Base-by-base conservation (phyloP, 2,329 filamentous ascomycete genomes). In the Colletotrichum ledebouriae region DNA sequence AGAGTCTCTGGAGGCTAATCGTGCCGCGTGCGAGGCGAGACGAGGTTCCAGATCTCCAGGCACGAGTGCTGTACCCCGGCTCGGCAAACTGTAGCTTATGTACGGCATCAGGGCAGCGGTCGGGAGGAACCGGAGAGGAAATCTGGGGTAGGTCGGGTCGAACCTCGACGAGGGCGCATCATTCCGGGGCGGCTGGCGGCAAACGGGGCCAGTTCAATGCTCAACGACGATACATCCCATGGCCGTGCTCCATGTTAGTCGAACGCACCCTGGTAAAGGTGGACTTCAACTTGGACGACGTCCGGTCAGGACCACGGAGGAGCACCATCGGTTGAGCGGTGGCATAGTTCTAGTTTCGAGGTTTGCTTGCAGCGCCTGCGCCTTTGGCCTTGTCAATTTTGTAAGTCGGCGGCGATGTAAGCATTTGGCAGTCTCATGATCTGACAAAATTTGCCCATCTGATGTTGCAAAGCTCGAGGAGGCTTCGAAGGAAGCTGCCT, bases 101-200 rank as follows among this genome's bases (percentile, higher is more conserved):
- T 68, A 68, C 41, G 53, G 65, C 53, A 68, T 68, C 55, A 33
- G 65, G 65, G 55, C 53, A 42, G 65, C 34, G 47, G 47, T 68
- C 65, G 65, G 65, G 65, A 68, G 65, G 65, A 68, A 68, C 65
- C 65, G 65, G 65, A 68, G 65, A 60, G 39, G 65, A 64, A 68
- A 68, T 64, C 65, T 64, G 65, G 65, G 65, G 65, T 68, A 68
- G 55, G 12, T 67, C 65, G 65, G 65, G 65, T 68, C 47, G 65
- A 64, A 68, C 60, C 65, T 68, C 65, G 60, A 68, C 60, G 65
- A 64, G 53, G 60, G 64, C 65, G 60, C 46, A 68, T 59, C 65
- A 68, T 68, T 68, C 65, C 65, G 65, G 60, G 60, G 60, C 60
- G 39, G 65, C 52, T 49, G 60, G 55, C 60, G 65, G 65, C 65